These are phyloP conservation scores for Ophiocordyceps polyrhachis-furcata DNA, from an alignment of 2,329 filamentous ascomycete genomes.

Conservation along the genomic window DNA sequence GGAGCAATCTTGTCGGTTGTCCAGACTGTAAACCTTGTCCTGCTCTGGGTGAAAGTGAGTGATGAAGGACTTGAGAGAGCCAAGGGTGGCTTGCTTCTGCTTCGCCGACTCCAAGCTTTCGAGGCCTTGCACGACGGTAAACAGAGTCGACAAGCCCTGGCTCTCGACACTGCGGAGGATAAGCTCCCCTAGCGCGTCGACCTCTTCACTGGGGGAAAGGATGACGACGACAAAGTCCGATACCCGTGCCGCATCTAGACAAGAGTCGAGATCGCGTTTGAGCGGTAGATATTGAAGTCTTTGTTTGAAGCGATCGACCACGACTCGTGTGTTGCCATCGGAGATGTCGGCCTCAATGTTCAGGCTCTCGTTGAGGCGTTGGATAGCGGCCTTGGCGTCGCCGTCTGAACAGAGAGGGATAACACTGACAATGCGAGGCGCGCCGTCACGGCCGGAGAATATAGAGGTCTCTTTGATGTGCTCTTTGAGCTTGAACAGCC, in stretches of 20 bases:
- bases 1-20: constrained; percentile 75
- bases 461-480: constrained; percentile 62
- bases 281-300: constrained; percentile 72
- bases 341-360: constrained; percentile 53
- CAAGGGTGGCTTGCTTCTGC: constrained; percentile 53
- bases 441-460: constrained; percentile 73
- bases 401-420: constrained; percentile 64
- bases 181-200: constrained; percentile 68
- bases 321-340: constrained; percentile 41
- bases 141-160: constrained; percentile 85
- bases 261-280: constrained; percentile 53
- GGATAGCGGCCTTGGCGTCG: constrained; percentile 47
- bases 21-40: constrained; percentile 78
- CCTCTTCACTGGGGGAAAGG: constrained; percentile 64
- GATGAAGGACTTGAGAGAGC: constrained; percentile 80
- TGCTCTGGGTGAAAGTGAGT: constrained; percentile 86
- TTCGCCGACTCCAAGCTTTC: constrained; percentile 65
- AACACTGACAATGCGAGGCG: constrained; percentile 73
- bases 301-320: constrained; percentile 85
- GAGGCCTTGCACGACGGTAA: constrained; percentile 66
- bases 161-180: constrained; percentile 77
- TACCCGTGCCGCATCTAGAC: constrained; percentile 68
- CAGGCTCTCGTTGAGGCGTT: constrained; percentile 55
- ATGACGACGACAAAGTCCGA: constrained; percentile 86
- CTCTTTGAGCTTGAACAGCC: constrained; percentile 65